Base-by-base conservation (phyloP, 345 rosid species). In the Pistacia integerrima region DNA sequence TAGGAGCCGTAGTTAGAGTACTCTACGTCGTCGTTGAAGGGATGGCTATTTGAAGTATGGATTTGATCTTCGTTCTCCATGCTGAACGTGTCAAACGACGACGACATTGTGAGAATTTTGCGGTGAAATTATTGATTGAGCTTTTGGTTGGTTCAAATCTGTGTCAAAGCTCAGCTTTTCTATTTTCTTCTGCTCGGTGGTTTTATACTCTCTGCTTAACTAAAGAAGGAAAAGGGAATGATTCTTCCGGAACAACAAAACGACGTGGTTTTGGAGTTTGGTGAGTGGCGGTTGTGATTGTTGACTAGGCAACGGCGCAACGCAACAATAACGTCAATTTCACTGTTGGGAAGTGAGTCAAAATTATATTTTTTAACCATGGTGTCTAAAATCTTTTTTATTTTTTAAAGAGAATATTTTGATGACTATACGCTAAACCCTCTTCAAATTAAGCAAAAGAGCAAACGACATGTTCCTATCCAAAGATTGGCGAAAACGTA, bases 71-170 rank as follows among this genome's bases (percentile, higher is more conserved):
- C 88, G 1, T 79, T 84, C 67, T 81, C 91, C 77, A 69, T 60
- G 57, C 83, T 80, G 64, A 77, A 90, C 11, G 89, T 12, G 74
- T 90, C 93, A 72, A 88, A 85, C 38, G 93, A 86, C 71, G 87
- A 76, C 88, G 76, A 63, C 76, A 73, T 73, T 4, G 0, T 12
- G 54, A 11, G 52, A 16, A 41, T n/a, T 73, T 49, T 63, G 56
- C 55, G 38, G 3, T 5, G 69, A 49, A 60, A 22, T 59, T 14
- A 12, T 18, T 41, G 9, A 41, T 7, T 0, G 22, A 58, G 64
- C 8, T 59, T 44, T 73, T 73, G 44, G 11, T 8, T 1, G 11
- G 4, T 62, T 61, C 51, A 68, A 62, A 58, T 35, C 8, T 1
- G 64, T 11, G 10, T 58, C 25, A 36, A 71, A 56, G 54, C 54